Percentiles rank a stretch among this genome's conserved stretches.
Conservation (phyloP, 768 basidiomycete genomes). For the Roridomyces roridus region DNA sequence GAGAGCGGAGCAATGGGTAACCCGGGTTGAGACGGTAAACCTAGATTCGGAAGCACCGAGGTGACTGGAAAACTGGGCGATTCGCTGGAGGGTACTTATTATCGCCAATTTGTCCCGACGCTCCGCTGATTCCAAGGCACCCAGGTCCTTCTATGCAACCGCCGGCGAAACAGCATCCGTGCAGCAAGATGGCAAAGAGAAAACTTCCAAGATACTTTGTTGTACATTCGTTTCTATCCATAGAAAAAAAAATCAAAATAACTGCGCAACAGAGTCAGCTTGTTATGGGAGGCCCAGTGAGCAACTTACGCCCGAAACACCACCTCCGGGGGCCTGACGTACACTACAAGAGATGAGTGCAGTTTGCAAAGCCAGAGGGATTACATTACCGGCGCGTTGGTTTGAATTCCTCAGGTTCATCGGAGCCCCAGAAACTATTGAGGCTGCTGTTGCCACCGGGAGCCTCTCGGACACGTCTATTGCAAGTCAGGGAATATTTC, state of each 20-base stretch:
- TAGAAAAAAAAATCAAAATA: constrained; percentile 11
- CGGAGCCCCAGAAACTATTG: constrained; percentile 54
- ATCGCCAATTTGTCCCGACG: too few species aligned
- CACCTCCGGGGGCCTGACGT: constrained; percentile 14
- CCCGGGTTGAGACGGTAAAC: too few species aligned
- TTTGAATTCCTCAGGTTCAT: constrained; percentile 57
- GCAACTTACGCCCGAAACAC: constrained; percentile 9
- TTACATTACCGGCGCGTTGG: constrained; percentile 68
- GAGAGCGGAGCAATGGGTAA: too few species aligned
- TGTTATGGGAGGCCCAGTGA: background rate
- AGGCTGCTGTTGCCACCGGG: constrained; percentile 53
- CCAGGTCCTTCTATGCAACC: too few species aligned
- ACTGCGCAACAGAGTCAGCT: background rate
- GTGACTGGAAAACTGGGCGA: too few species aligned
- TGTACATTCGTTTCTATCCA: too few species aligned
- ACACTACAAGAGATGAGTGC: background rate
- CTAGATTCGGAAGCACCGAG: too few species aligned
- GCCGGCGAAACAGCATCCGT: too few species aligned
- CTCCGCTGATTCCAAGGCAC: too few species aligned
- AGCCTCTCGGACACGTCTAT: constrained; percentile 49
- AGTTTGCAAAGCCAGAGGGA: background rate
- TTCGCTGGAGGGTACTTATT: too few species aligned
- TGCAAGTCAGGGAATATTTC: background rate
- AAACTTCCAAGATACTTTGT: too few species aligned
- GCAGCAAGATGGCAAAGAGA: too few species aligned